Evolutionary conservation across 371 early-diverging fungal species (phyloP).

Genomic region (Funneliformis caledonium): DNA sequence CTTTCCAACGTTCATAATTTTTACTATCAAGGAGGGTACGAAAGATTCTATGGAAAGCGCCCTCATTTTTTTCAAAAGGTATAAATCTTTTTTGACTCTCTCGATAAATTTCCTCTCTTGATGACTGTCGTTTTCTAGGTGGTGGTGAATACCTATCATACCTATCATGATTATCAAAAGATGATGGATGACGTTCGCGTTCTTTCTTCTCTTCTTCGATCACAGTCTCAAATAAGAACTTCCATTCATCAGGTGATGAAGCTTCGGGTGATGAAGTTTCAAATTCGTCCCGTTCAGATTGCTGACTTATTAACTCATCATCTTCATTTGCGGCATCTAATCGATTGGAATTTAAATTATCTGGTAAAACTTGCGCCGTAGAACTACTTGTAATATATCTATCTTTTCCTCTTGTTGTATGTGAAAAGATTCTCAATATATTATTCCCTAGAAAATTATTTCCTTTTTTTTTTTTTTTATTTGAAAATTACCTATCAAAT

Average conservation of each 20-base stretch:
- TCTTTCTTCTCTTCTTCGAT: not conserved
- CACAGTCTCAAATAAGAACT: conserved; percentile 14
- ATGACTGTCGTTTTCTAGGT: not conserved
- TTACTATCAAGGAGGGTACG: not conserved
- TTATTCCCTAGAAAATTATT: not conserved
- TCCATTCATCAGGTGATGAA: conserved; percentile 1
- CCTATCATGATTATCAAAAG: not conserved
- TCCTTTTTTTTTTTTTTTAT: too few relatives aligned
- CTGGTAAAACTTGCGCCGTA: not conserved
- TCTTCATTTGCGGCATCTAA: not conserved
- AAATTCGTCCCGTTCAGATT: not conserved
- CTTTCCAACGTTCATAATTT: not conserved
- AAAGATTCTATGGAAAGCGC: not conserved
- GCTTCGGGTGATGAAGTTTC: not conserved
- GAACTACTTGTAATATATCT: not conserved
- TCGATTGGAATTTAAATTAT: not conserved
- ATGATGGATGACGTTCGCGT: not conserved
- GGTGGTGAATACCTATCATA: not conserved
- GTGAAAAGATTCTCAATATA: not conserved
- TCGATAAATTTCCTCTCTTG: not conserved
- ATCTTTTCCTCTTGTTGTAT: not conserved
- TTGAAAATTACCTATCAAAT: too few relatives aligned
- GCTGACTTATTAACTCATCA: not conserved
- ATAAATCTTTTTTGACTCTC: not conserved
- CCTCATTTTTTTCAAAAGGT: not conserved